A percentile compares a stretch with the other conserved stretches of the same genome.
Conservation (phyloP, 495 filamentous ascomycete genomes). For the Annulohypoxylon nitens region DNA sequence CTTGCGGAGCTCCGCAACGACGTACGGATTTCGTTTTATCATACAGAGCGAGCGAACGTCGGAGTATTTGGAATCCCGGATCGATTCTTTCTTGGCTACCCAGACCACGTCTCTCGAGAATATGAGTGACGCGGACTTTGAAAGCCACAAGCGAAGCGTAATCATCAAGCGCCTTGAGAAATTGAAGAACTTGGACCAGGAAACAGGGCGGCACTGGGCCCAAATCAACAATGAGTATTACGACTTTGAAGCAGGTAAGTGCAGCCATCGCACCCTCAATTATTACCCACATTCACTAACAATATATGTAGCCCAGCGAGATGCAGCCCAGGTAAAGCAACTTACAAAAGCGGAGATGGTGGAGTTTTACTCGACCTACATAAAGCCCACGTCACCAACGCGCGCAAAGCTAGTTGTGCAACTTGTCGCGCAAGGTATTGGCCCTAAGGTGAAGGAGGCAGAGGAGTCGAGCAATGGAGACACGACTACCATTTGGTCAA, state of each 20-base stretch:
- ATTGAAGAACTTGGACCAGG: constrained; percentile 89
- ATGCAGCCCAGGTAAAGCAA: constrained; percentile 78
- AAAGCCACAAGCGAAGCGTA: constrained; percentile 88
- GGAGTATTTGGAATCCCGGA: constrained; percentile 84
- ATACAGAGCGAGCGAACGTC: constrained; percentile 93
- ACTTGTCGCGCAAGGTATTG: constrained; percentile 77
- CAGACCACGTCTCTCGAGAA: constrained; percentile 74
- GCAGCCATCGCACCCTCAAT: constrained; percentile 1
- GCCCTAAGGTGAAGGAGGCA: constrained; percentile 54
- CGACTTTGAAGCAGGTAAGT: constrained; percentile 86
- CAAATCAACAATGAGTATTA: constrained; percentile 89
- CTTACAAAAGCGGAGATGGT: constrained; percentile 84
- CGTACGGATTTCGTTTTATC: constrained; percentile 87
- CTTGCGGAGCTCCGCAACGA: constrained; percentile 73
- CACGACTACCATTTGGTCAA: constrained; percentile 47
- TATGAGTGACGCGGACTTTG: constrained; percentile 89
- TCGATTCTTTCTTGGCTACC: constrained; percentile 81
- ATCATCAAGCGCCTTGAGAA: constrained; percentile 92
- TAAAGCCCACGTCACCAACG: constrained; percentile 76
- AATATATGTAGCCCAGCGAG: constrained; percentile 70
- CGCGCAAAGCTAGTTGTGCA: constrained; percentile 88
- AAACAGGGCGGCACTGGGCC: constrained; percentile 84
- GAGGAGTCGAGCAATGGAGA: constrained; percentile 57
- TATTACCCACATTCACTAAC: constrained; percentile 19
- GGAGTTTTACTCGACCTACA: constrained; percentile 82